These are phyloP conservation scores for Hypoxylon rubiginosum DNA, from an alignment of 2,329 filamentous ascomycete genomes.

Conservation along the genomic window DNA sequence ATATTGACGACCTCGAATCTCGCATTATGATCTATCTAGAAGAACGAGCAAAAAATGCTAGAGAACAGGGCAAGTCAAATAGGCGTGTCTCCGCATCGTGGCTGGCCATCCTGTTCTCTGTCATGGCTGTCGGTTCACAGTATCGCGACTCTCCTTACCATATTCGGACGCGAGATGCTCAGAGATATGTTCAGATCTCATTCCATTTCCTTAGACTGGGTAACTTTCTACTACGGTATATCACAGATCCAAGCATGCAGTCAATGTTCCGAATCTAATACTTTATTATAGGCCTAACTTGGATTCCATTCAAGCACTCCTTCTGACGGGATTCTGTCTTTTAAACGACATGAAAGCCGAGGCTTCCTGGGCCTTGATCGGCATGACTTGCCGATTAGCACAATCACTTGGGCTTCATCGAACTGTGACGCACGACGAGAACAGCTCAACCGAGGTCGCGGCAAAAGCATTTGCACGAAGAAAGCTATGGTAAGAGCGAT, in stretches of 20 bases:
- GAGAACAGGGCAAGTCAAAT: slow-evolving; percentile 59
- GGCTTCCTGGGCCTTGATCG: slow-evolving; percentile 75
- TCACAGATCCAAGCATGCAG: slow-evolving; percentile 24
- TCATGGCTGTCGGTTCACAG: slow-evolving; percentile 75
- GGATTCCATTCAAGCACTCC: slow-evolving; percentile 74
- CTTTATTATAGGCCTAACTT: slow-evolving; percentile 66
- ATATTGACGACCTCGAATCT: slow-evolving; percentile 75
- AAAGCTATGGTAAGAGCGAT: slow-evolving; percentile 64
- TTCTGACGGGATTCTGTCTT: slow-evolving; percentile 73
- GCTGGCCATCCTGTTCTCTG: slow-evolving; percentile 75
- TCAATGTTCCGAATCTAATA: slow-evolving; percentile 13
- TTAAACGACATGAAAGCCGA: slow-evolving; percentile 79
- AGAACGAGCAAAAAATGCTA: slow-evolving; percentile 70
- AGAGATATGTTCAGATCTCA: slow-evolving; percentile 73
- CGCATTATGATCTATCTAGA: slow-evolving; percentile 75
- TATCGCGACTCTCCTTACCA: slow-evolving; percentile 76
- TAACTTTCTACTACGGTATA: slow-evolving; percentile 72
- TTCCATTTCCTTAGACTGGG: slow-evolving; percentile 75
- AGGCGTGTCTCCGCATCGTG: slow-evolving; percentile 73
- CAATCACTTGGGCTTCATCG: slow-evolving; percentile 74
- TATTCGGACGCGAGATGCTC: slow-evolving; percentile 69
- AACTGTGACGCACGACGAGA: slow-evolving; percentile 62
- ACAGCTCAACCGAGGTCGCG: slow-evolving; percentile 58
- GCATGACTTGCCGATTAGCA: slow-evolving; percentile 74
- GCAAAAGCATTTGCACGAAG: slow-evolving; percentile 68